phyloP scores from a whole-genome alignment of 805 yeast genomes.

The Candida nanaspora region DNA sequence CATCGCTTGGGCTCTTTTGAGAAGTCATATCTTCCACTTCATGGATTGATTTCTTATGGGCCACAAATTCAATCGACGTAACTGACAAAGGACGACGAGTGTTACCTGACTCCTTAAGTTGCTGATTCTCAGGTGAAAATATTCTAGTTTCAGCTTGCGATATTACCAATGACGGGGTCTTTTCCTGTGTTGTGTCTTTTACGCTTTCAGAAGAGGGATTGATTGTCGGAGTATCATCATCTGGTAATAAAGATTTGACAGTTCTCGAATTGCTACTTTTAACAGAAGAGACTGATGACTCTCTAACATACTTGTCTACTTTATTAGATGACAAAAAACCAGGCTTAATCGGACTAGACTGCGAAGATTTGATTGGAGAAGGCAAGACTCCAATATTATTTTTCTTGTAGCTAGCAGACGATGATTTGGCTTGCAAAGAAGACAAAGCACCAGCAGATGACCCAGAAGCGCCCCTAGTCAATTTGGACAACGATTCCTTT shows the following conservation, averaged over 20 bases:
- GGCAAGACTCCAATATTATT: neutral
- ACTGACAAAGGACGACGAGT: constrained; percentile 12
- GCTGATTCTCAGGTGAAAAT: too few species aligned
- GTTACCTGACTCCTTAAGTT: too few species aligned
- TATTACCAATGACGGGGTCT: neutral
- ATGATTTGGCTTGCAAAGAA: neutral
- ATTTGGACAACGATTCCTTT: constrained; percentile 3
- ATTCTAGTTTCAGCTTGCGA: neutral
- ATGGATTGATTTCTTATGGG: constrained; percentile 20
- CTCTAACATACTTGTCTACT: neutral
- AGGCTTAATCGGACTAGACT: neutral
- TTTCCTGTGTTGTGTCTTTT: too few species aligned
- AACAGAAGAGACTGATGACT: constrained; percentile 3
- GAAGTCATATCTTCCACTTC: constrained; percentile 17
- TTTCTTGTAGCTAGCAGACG: neutral
- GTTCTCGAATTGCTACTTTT: neutral
- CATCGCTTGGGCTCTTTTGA: constrained; percentile 10
- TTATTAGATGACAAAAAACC: too few species aligned
- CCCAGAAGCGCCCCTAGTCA: neutral
- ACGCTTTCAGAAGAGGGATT: neutral
- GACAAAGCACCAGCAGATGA: too few species aligned
- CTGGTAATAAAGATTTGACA: neutral
- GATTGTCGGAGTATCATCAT: neutral
- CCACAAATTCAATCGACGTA: constrained; percentile 24
- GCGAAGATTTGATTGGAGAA: neutral